Evolutionary conservation across 352 stramenopile genomes (phyloP), one percentile per base, ranked within the genome.

Genomic region (Phytophthora boehmeriae): DNA sequence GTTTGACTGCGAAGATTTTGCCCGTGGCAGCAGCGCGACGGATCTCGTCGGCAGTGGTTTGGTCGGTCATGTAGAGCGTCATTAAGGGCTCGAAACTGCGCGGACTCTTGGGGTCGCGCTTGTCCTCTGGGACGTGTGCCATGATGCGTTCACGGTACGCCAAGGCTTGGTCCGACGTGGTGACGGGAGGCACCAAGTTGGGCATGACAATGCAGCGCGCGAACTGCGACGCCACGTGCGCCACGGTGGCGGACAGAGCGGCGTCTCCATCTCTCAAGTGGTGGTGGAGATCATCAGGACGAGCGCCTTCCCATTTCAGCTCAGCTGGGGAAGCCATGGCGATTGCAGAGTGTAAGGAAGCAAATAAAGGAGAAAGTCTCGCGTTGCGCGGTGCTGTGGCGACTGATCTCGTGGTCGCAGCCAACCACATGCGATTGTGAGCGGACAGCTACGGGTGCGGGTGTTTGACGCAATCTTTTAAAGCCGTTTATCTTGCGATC

Each of bases 1-100:
- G 95, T 75, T 99, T 99, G 66, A 97, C 97, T 8, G 95, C 97
- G 53, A 97, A 86, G 36, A 99, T 90, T 25, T 93, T 79, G 35
- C 86, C 89, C 5, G 87, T 97, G 11, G 83, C 83, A 43, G 90
- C 82, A 1, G 98, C 97, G 45, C 85, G 90, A 28, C 71, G 62
- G 68, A 99, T 99, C 75, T 99, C 97, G 51, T 98, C 93, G 6
- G 94, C 76, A 1, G 92, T 94, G 6, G 97, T 99, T n/a, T 93
- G 88, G 69, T 99, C 97, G 5, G 97, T 99, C 56, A 99, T 88
- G 80, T 99, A 99, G 38, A 99, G 81, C 57, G 95, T 98, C 93
- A 98, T 98, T 23, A 99, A 78, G 28, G 97, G 97, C 74, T 97
- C 73, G 66, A 99, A 99, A 9, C 59, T 23, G 11, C 36, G 62